Percentiles rank a stretch among this genome's conserved stretches.
Conservation (phyloP, 2,329 filamentous ascomycete species). For the Fusarium metavorans region DNA sequence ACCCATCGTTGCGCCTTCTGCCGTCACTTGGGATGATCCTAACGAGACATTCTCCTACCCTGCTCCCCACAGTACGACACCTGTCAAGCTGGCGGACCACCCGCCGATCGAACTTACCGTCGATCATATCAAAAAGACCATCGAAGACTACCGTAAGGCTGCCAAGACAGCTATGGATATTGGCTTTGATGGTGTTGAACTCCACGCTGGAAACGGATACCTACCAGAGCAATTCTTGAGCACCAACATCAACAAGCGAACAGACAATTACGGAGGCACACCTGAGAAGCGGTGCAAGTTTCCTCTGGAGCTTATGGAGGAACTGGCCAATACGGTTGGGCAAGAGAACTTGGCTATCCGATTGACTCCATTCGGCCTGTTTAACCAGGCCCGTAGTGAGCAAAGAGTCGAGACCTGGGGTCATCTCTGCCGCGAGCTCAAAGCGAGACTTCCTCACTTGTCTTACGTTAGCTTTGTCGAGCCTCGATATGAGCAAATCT, state of each 20-base stretch:
- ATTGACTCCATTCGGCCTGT: slow-evolving; percentile 62
- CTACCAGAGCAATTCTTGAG: slow-evolving; percentile 55
- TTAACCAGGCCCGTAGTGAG: slow-evolving; percentile 62
- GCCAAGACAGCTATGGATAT: slow-evolving; percentile 62
- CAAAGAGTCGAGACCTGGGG: slow-evolving; percentile 66
- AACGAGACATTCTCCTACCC: slow-evolving; percentile 55
- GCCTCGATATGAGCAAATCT: slow-evolving; percentile 66
- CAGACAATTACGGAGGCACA: slow-evolving; percentile 51
- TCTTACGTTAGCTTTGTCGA: slow-evolving; percentile 69
- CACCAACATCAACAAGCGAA: slow-evolving; percentile 52
- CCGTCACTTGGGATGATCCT: slow-evolving; percentile 59
- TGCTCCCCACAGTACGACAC: slow-evolving; percentile 49
- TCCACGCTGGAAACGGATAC: slow-evolving; percentile 56
- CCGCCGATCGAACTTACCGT: slow-evolving; percentile 51
- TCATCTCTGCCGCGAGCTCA: slow-evolving; percentile 61
- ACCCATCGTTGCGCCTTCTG: slow-evolving; percentile 53
- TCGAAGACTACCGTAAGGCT: slow-evolving; percentile 46
- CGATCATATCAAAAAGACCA: slow-evolving; percentile 54
- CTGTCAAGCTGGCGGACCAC: slow-evolving; percentile 52
- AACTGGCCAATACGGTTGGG: slow-evolving; percentile 57
- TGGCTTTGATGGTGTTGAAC: slow-evolving; percentile 61
- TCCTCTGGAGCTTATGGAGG: slow-evolving; percentile 65
- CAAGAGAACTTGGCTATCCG: slow-evolving; percentile 59
- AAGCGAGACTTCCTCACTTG: slow-evolving; percentile 56
- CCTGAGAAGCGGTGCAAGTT: slow-evolving; percentile 59